Percentiles rank a stretch among this genome's conserved stretches.
These are phyloP conservation scores for Komagataea norvegica DNA, from an alignment of 1,139 yeast genomes.

Conservation along the genomic window DNA sequence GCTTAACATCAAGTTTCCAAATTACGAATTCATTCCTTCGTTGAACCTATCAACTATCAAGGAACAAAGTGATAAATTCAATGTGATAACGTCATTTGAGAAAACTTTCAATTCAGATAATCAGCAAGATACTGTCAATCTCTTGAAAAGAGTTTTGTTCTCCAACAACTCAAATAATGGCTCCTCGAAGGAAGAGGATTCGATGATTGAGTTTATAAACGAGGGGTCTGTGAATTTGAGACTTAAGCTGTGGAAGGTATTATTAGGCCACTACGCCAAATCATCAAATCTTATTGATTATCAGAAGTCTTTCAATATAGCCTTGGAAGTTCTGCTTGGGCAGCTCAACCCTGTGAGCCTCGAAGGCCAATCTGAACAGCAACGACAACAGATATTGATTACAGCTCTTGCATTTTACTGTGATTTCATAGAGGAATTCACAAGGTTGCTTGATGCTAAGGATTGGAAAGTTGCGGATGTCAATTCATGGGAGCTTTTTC, in stretches of 20 bases:
- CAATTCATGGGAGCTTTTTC: constrained; percentile 1
- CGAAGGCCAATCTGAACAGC: constrained; percentile 16
- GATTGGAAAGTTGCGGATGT: constrained; percentile 20
- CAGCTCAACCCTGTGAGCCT: constrained; percentile 33
- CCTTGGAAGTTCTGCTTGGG: constrained; percentile 39
- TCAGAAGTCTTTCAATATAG: constrained; percentile 52
- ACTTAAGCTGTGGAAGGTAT: constrained; percentile 70
- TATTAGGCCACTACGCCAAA: constrained; percentile 55
- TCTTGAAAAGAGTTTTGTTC: constrained; percentile 51
- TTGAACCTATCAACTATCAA: constrained; percentile 48
- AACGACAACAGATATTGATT: constrained; percentile 31
- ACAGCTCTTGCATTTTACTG: constrained; percentile 45
- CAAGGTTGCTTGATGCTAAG: constrained; percentile 14
- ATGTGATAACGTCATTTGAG: constrained; percentile 64
- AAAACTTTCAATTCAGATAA: constrained; percentile 41
- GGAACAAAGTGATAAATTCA: constrained; percentile 60
- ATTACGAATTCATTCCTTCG: constrained; percentile 56
- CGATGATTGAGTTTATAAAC: constrained; percentile 56
- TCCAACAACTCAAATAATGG: constrained; percentile 16
- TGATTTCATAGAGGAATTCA: constrained; percentile 33
- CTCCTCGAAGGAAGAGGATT: constrained; percentile 34
- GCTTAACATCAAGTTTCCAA: constrained; percentile 31
- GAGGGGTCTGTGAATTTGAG: constrained; percentile 63
- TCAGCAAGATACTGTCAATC: constrained; percentile 41
- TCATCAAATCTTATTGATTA: constrained; percentile 38